Base-by-base conservation (phyloP, 2,329 filamentous ascomycete species). In the Zymoseptoria pseudotritici region DNA sequence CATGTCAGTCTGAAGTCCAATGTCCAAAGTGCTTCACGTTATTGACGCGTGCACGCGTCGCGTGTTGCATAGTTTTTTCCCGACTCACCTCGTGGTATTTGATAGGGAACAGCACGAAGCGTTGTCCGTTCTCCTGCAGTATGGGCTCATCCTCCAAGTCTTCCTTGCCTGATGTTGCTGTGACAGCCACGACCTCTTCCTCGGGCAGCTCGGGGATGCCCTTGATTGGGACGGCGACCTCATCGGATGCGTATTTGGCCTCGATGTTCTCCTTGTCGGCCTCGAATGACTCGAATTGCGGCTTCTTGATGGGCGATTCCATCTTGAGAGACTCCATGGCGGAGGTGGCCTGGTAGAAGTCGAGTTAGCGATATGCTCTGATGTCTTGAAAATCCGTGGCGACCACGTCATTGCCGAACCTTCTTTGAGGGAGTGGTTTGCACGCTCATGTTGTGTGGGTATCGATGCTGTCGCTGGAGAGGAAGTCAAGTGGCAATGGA, bases 51-150 rank as follows among this genome's bases (percentile, higher is more conserved):
- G 90, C 87, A 29, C 26, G 86, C 88, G 88, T 87, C 60, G 49
- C 73, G 76, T 78, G 80, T 78, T 26, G 26, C 54, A 53, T 11
- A 5, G 19, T 53, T 52, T 52, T 53, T 29, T 24, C 29, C 22
- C 26, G 20, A 83, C 90, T 78, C 79, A 97, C 93, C 88, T 97
- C 93, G 73, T 97, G 92, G 80, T 97, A 97, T 83, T 97, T 97
- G 78, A 99, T 96, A 67, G 94, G 94, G 80, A 99, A 99, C 64
- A 99, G 84, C 61, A 99, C 94, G 73, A 99, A 99, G 71, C 94
- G 90, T 69, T 96, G 86, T 64, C 91, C 88, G 80, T 99, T 99
- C 80, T 97, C 94, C 75, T 91, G 89, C 6, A 99, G 86, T 56
- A 99, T 82, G 60, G 94, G 94, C 83, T 99, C 94, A 60, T 91